These are phyloP conservation scores for Ascochyta viciae-villosae DNA, from an alignment of 2,329 filamentous ascomycete species.

Conservation along the genomic window DNA sequence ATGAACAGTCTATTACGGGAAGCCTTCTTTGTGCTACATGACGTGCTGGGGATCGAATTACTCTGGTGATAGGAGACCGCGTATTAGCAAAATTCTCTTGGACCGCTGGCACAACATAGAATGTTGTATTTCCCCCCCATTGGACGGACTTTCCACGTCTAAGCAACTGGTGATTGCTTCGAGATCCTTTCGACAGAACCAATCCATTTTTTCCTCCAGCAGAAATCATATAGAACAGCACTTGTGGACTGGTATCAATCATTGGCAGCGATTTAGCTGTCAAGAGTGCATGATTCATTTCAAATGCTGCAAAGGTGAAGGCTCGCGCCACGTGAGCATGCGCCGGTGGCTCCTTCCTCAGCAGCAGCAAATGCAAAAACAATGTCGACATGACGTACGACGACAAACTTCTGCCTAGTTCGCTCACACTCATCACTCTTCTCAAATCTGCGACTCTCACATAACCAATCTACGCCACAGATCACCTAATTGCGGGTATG, in stretches of 20 bases:
- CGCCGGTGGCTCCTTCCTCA: constrained; percentile 10
- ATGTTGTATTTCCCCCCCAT: too few species aligned
- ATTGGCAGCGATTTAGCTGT: not conserved
- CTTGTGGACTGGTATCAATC: not conserved
- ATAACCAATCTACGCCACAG: not conserved
- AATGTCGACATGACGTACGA: not conserved
- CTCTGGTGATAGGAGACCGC: too few species aligned
- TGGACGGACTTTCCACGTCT: too few species aligned
- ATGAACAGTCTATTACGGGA: too few species aligned
- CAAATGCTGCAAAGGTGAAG: not conserved
- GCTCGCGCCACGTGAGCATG: not conserved
- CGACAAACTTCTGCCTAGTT: not conserved
- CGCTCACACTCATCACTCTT: too few species aligned
- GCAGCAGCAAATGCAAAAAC: not conserved
- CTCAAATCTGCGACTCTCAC: not conserved
- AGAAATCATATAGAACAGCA: not conserved
- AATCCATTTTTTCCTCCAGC: not conserved
- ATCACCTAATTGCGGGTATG: not conserved
- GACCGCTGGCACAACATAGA: too few species aligned
- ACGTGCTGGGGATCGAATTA: too few species aligned
- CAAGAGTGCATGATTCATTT: not conserved
- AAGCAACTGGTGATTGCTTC: too few species aligned
- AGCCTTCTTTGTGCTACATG: too few species aligned
- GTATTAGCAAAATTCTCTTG: too few species aligned
- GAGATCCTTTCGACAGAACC: not conserved